Evolutionary conservation across 2,329 filamentous ascomycete genomes (phyloP).

Genomic region (Hypomyces perniciosus): DNA sequence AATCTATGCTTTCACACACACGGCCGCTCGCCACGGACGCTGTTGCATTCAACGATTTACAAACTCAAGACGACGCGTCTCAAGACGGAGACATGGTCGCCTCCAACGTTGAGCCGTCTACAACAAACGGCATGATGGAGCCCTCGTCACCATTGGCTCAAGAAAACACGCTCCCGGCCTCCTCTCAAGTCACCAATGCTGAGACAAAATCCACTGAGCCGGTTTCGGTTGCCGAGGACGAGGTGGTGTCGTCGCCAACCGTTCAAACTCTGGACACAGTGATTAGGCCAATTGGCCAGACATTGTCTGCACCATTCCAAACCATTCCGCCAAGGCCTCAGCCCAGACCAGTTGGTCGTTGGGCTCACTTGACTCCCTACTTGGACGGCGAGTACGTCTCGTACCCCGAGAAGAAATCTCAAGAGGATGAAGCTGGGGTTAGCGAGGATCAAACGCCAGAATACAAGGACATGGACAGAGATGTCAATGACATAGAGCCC

Average conservation of each 20-base stretch:
- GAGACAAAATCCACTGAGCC: constrained; percentile 4
- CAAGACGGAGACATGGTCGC: not conserved
- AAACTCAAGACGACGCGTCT: constrained; percentile 3
- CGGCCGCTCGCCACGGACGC: too few species aligned
- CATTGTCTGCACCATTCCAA: constrained; percentile 1
- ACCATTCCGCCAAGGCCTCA: constrained; percentile 20
- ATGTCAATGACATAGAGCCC: constrained; percentile 15
- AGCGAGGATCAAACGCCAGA: constrained; percentile 27
- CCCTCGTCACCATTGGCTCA: not conserved
- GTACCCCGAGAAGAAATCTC: constrained; percentile 34
- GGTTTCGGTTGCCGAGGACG: not conserved
- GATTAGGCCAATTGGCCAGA: not conserved
- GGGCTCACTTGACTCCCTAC: constrained; percentile 36
- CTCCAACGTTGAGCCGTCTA: not conserved
- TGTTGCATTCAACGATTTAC: too few species aligned
- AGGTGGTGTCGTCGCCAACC: not conserved
- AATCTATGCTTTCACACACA: too few species aligned
- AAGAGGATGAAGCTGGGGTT: constrained; percentile 25
- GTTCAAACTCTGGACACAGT: not conserved
- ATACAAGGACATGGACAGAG: constrained; percentile 26
- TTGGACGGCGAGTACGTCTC: constrained; percentile 32
- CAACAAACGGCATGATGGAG: not conserved
- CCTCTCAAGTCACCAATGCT: not conserved
- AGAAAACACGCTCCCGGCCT: not conserved
- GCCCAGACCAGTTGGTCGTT: constrained; percentile 27